Percentiles rank a stretch among this genome's conserved stretches.
Evolutionary conservation across 352 stramenopile genomes (phyloP).

Genomic region (Phytophthora fragariaefolia): DNA sequence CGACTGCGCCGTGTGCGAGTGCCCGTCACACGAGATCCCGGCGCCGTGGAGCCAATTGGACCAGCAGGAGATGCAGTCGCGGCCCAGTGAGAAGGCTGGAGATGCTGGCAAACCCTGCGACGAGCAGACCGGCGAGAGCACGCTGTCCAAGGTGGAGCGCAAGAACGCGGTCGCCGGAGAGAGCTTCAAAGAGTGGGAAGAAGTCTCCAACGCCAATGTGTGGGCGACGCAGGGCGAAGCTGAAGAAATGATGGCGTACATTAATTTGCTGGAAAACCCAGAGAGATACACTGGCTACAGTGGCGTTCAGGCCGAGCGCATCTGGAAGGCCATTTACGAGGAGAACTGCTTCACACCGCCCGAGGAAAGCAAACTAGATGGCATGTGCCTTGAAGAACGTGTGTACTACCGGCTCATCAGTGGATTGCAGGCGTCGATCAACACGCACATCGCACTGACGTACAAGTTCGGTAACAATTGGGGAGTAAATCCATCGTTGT

Average conservation of each 20-base stretch:
- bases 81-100: background rate
- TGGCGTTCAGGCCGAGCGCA: slow-evolving; percentile 89
- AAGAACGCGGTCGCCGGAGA: slow-evolving; percentile 73
- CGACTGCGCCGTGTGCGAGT: slow-evolving; percentile 92
- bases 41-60: slow-evolving; percentile 79
- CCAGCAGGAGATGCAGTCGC: slow-evolving; percentile 37
- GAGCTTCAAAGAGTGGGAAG: slow-evolving; percentile 70
- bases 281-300: slow-evolving; percentile 99
- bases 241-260: slow-evolving; percentile 86
- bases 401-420: slow-evolving; percentile 97
- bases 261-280: slow-evolving; percentile 97
- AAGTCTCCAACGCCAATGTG: slow-evolving; percentile 62
- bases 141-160: slow-evolving; percentile 76
- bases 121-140: slow-evolving; percentile 75
- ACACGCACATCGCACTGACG: slow-evolving; percentile 92
- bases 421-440: slow-evolving; percentile 96
- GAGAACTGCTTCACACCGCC: slow-evolving; percentile 96
- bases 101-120: slow-evolving; percentile 56
- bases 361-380: slow-evolving; percentile 65
- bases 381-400: slow-evolving; percentile 94
- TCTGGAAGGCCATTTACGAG: slow-evolving; percentile 98
- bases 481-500: slow-evolving; percentile 79
- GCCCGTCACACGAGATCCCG: slow-evolving; percentile 88
- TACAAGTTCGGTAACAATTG: slow-evolving; percentile 83
- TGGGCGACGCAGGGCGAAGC: slow-evolving; percentile 62